Percentiles rank a stretch among this genome's conserved stretches.
Conservation (phyloP, 805 yeast species). For the Sugiyamaella boreocaroliniensis region DNA sequence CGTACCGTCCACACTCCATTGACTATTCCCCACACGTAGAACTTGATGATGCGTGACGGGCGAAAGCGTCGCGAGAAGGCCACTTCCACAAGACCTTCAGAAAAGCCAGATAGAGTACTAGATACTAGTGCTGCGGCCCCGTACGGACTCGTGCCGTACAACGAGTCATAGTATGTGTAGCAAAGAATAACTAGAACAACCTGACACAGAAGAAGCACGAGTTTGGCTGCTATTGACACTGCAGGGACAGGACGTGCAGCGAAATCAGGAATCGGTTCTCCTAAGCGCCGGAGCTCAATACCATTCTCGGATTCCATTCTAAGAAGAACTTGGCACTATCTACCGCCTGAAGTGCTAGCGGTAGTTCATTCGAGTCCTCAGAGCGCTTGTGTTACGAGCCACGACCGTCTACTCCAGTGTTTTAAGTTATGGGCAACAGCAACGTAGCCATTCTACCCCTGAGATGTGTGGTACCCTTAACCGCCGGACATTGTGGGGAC, state of each 20-base stretch:
- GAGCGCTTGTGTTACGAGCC: too few species aligned
- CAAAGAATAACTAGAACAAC: constrained; percentile 17
- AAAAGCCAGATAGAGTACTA: constrained; percentile 27
- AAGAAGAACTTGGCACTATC: not conserved
- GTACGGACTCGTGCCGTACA: constrained; percentile 21
- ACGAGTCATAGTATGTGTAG: constrained; percentile 20
- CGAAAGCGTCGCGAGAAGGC: constrained; percentile 7
- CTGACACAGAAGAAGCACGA: constrained; percentile 16
- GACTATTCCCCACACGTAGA: constrained; percentile 33
- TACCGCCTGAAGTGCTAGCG: too few species aligned
- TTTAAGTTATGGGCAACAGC: not conserved
- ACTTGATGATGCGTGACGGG: constrained; percentile 22
- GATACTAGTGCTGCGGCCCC: constrained; percentile 31
- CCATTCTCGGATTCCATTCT: not conserved
- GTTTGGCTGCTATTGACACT: not conserved
- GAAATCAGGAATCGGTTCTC: not conserved
- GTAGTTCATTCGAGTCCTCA: too few species aligned
- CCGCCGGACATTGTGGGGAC: too few species aligned
- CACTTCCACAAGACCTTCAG: constrained; percentile 30
- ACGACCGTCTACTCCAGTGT: not conserved
- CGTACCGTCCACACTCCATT: constrained; percentile 31
- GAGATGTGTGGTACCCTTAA: not conserved
- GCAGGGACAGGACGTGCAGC: not conserved
- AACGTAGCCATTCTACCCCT: not conserved
- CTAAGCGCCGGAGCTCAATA: not conserved